Evolutionary conservation across 345 rosid species (phyloP).

Genomic region (Eucalyptus virginea): DNA sequence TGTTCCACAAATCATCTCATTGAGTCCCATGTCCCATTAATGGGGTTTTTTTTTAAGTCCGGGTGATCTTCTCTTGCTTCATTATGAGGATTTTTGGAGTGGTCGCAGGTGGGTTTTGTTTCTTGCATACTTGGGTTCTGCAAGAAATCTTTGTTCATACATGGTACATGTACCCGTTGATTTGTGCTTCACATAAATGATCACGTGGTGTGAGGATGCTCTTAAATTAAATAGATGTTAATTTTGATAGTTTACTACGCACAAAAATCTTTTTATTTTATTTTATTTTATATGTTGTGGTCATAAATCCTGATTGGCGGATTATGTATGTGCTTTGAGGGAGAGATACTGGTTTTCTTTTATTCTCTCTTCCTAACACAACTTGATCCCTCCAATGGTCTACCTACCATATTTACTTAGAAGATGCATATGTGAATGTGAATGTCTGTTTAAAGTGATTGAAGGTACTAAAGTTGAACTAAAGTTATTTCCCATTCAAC

Average conservation of each 20-base stretch:
- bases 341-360: background rate
- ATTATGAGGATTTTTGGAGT: background rate
- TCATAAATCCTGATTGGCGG: background rate
- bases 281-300: background rate
- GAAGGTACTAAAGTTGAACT: too few species aligned
- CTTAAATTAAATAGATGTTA: background rate
- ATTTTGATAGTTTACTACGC: background rate
- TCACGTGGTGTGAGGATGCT: background rate
- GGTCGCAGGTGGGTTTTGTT: background rate
- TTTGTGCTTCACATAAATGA: background rate
- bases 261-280: too few species aligned
- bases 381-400: too few species aligned
- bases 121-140: background rate
- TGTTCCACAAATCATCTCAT: background rate
- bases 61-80: background rate
- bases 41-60: background rate
- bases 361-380: background rate
- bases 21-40: background rate
- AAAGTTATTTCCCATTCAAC: too few species aligned
- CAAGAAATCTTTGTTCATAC: background rate
- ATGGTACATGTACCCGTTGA: background rate
- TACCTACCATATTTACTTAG: too few species aligned
- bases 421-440: too few species aligned
- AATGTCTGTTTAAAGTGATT: too few species aligned
- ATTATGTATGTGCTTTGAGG: background rate